phyloP scores from a whole-genome alignment of 495 filamentous ascomycete species.

The Acidiella bohemica region DNA sequence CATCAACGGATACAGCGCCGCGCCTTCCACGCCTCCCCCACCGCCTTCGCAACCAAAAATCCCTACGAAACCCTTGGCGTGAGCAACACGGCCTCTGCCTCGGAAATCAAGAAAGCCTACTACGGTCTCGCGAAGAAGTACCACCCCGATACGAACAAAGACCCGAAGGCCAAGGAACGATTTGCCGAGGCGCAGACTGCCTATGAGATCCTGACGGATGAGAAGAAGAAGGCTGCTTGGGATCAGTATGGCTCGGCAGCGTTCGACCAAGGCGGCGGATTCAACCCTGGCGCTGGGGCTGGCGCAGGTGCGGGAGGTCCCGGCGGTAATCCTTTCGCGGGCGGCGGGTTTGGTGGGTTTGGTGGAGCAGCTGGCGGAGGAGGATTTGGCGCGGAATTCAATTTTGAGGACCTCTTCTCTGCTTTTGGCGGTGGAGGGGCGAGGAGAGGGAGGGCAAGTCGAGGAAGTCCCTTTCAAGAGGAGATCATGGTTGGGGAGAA shows the following conservation, averaged over 20 bases:
- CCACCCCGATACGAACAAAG: slow-evolving; percentile 97
- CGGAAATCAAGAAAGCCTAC: slow-evolving; percentile 96
- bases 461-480: slow-evolving; percentile 51
- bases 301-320: slow-evolving; percentile 43
- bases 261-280: slow-evolving; percentile 66
- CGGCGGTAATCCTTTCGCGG: slow-evolving; percentile 50
- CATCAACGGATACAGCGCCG: slow-evolving; percentile 16
- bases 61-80: slow-evolving; percentile 85
- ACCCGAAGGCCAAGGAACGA: slow-evolving; percentile 76
- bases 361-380: slow-evolving; percentile 43
- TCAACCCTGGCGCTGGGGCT: slow-evolving; percentile 47
- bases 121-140: slow-evolving; percentile 97
- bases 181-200: slow-evolving; percentile 83
- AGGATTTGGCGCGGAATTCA: slow-evolving; percentile 65
- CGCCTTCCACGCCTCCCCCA: slow-evolving; percentile 53
- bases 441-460: slow-evolving; percentile 40
- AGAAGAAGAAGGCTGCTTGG: slow-evolving; percentile 80
- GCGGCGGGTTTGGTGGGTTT: slow-evolving; percentile 40
- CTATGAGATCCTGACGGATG: slow-evolving; percentile 83
- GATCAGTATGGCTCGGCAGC: slow-evolving; percentile 80
- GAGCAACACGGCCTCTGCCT: slow-evolving; percentile 56
- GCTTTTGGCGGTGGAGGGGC: slow-evolving; percentile 58
- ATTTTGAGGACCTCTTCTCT: slow-evolving; percentile 89
- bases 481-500: slow-evolving; percentile 75
- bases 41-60: slow-evolving; percentile 51